These are phyloP conservation scores for Pseudomassariella vexata DNA, from an alignment of 2,329 filamentous ascomycete genomes.

Conservation along the genomic window DNA sequence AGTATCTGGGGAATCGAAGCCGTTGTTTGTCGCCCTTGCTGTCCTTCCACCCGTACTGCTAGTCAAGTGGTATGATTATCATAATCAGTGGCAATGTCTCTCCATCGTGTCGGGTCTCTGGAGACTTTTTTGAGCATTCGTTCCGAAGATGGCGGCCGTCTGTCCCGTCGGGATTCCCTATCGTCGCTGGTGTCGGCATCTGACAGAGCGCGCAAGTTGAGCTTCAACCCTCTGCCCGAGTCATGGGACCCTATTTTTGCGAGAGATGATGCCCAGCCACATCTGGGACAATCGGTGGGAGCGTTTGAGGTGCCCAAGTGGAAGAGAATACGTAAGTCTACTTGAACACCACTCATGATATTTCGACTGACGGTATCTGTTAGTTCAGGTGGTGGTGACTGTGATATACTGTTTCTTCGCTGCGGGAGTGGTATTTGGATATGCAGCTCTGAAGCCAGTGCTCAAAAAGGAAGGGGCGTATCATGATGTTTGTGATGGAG, in stretches of 20 bases:
- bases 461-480: constrained; percentile 70
- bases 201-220: constrained; percentile 42
- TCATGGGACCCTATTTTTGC: constrained; percentile 39
- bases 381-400: constrained; percentile 64
- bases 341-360: not conserved
- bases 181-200: constrained; percentile 38
- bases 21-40: no score
- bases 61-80: not conserved
- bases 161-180: constrained; percentile 30
- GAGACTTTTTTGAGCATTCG: constrained; percentile 43
- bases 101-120: constrained; percentile 46
- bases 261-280: constrained; percentile 32
- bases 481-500: constrained; percentile 49
- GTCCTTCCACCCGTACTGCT: no score
- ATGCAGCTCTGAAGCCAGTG: constrained; percentile 77
- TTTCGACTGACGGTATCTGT: not conserved
- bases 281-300: no score
- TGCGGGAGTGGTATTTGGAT: constrained; percentile 77
- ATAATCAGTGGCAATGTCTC: constrained; percentile 34
- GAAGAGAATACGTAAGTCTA: constrained; percentile 44
- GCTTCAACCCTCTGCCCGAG: constrained; percentile 49
- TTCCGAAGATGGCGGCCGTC: constrained; percentile 25
- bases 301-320: constrained; percentile 50
- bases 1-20: no score
- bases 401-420: constrained; percentile 71